phyloP scores from a whole-genome alignment of 805 yeast genomes.

The Barnettozyma wickerhamii region DNA sequence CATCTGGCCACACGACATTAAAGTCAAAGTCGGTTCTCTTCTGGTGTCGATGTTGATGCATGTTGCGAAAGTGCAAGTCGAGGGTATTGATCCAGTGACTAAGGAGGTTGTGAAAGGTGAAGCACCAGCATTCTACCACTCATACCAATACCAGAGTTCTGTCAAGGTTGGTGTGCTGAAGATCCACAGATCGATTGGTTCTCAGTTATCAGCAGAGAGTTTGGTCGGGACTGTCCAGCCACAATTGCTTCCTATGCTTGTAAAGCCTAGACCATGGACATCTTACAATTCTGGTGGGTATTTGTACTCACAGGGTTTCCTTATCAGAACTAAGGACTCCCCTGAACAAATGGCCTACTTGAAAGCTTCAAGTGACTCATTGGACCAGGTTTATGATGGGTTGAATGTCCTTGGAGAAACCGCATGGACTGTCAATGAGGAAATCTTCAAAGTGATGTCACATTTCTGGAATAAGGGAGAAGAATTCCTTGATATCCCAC shows the following conservation, averaged over 20 bases:
- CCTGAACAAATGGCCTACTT: constrained; percentile 89
- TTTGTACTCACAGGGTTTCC: constrained; percentile 51
- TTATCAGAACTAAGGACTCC: constrained; percentile 77
- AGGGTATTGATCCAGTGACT: constrained; percentile 77
- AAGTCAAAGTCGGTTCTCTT: constrained; percentile 78
- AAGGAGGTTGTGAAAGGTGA: constrained; percentile 60
- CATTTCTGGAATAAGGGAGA: constrained; percentile 86
- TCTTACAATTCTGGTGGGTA: constrained; percentile 84
- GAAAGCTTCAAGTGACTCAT: constrained; percentile 72
- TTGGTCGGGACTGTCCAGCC: constrained; percentile 70
- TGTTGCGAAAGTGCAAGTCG: constrained; percentile 77
- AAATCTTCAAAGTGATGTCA: constrained; percentile 62
- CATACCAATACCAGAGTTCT: constrained; percentile 78
- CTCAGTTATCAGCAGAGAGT: constrained; percentile 62
- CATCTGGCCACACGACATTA: constrained; percentile 51
- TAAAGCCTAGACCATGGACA: constrained; percentile 87
- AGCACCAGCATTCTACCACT: constrained; percentile 89
- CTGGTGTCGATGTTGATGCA: constrained; percentile 70
- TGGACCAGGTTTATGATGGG: constrained; percentile 71
- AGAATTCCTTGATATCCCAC: constrained; percentile 68
- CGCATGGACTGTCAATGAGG: constrained; percentile 87
- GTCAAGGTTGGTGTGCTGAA: constrained; percentile 77
- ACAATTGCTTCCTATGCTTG: constrained; percentile 88
- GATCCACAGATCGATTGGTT: constrained; percentile 64
- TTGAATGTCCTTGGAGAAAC: constrained; percentile 82